phyloP scores from a whole-genome alignment of 2,329 filamentous ascomycete species.

The Pleurostoma richardsiae region DNA sequence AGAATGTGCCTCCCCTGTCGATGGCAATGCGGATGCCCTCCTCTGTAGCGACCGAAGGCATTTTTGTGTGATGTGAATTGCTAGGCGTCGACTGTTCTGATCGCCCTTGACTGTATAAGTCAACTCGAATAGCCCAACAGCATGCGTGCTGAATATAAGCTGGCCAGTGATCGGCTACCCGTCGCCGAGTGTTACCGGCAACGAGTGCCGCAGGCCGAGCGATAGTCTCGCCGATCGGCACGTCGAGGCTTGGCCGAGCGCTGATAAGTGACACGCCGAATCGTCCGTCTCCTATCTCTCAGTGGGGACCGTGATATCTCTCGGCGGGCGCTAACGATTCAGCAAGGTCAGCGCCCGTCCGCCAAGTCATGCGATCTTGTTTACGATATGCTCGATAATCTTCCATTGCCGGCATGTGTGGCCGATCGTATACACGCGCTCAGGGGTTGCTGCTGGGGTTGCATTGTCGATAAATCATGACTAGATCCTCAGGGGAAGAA shows the following conservation, averaged over 20 bases:
- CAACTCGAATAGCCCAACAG: too few relatives aligned
- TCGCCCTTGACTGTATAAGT: too few relatives aligned
- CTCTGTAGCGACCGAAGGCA: background rate
- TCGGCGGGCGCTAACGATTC: background rate
- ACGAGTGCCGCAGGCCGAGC: background rate
- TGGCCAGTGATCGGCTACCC: background rate
- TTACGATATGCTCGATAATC: background rate
- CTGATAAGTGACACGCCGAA: too few relatives aligned
- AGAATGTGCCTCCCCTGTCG: slow-evolving; percentile 56
- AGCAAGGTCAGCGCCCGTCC: background rate
- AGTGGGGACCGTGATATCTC: background rate
- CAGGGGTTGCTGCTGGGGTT: background rate
- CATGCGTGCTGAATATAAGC: background rate
- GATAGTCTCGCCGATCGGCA: background rate
- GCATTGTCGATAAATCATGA: background rate
- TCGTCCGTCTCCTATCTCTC: background rate
- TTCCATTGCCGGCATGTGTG: background rate
- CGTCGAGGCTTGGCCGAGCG: too few relatives aligned
- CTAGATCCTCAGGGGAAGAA: background rate
- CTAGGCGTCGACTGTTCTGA: too few relatives aligned
- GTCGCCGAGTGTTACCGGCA: background rate
- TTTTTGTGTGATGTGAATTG: background rate
- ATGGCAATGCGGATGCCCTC: slow-evolving; percentile 1
- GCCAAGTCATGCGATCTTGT: background rate
- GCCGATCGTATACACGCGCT: background rate